Conservation (phyloP, 257 asterid genomes). For the Agastache rugosa region DNA sequence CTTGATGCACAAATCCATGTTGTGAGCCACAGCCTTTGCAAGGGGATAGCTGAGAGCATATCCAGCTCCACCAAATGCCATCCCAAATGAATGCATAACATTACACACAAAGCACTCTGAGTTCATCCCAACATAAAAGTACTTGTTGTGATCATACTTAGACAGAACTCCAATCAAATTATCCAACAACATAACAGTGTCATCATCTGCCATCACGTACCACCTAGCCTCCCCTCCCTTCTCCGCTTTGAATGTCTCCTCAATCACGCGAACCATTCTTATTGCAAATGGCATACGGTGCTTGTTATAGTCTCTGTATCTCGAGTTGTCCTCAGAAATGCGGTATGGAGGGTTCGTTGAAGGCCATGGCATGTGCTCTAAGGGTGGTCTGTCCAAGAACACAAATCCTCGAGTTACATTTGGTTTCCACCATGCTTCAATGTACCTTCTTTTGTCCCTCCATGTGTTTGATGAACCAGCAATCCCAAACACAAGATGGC, state of each 20-base stretch:
- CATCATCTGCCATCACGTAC: constrained; percentile 60
- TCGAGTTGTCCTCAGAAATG: constrained; percentile 41
- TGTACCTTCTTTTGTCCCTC: constrained; percentile 32
- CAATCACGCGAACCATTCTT: constrained; percentile 40
- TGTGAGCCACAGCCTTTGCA: constrained; percentile 55
- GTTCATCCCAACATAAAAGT: constrained; percentile 57
- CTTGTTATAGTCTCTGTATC: constrained; percentile 34
- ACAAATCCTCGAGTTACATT: constrained; percentile 44
- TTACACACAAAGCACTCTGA: constrained; percentile 52
- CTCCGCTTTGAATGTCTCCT: constrained; percentile 39
- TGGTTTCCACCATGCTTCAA: constrained; percentile 51
- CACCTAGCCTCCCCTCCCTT: constrained; percentile 38
- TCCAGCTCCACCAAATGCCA: constrained; percentile 63
- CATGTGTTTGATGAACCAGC: constrained; percentile 41
- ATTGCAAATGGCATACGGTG: constrained; percentile 37
- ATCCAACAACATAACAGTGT: constrained; percentile 50
- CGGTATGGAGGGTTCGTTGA: constrained; percentile 40
- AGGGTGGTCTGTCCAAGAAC: constrained; percentile 41
- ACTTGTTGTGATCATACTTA: constrained; percentile 53
- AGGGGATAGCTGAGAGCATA: constrained; percentile 59
- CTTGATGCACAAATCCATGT: constrained; percentile 54
- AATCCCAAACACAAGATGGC: constrained; percentile 47
- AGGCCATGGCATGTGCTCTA: constrained; percentile 46
- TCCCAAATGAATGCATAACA: constrained; percentile 47
- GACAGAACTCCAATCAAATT: constrained; percentile 49